Conservation (phyloP, 2,329 filamentous ascomycete genomes). For the Alternaria consortialis region DNA sequence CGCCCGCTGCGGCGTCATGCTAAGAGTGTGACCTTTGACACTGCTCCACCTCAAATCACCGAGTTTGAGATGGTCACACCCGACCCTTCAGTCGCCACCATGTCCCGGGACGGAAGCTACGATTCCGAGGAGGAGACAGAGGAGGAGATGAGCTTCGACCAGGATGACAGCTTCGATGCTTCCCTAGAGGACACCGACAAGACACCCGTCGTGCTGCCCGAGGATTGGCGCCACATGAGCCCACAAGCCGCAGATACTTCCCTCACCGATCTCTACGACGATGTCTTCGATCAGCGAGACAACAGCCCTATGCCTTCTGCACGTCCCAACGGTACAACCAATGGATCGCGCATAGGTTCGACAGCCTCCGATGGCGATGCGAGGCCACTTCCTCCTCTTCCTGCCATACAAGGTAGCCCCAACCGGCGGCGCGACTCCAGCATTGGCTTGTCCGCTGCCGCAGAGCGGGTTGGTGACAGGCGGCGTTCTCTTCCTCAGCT, state of each 20-base stretch:
- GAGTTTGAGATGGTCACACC: conserved; percentile 99
- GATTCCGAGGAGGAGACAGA: conserved; percentile 79
- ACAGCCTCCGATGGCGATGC: conserved; percentile 80
- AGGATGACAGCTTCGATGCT: conserved; percentile 93
- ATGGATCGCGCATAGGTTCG: conserved; percentile 70
- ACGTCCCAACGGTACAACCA: conserved; percentile 54
- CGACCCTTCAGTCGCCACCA: conserved; percentile 88
- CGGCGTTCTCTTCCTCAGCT: conserved; percentile 77
- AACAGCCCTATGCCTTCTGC: conserved; percentile 72
- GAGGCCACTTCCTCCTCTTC: conserved; percentile 86
- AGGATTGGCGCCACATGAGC: conserved; percentile 89
- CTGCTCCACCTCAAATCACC: conserved; percentile 90
- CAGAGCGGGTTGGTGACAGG: conserved; percentile 73
- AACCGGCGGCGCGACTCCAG: conserved; percentile 65
- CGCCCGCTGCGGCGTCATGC: conserved; percentile 80
- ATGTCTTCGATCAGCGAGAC: conserved; percentile 71
- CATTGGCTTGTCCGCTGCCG: conserved; percentile 71
- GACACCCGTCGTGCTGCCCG: conserved; percentile 95
- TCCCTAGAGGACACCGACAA: conserved; percentile 96
- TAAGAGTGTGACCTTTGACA: conserved; percentile 97
- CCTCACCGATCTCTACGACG: conserved; percentile 65
- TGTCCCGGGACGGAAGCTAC: conserved; percentile 91
- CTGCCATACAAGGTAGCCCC: conserved; percentile 69
- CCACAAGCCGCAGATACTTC: conserved; percentile 68
- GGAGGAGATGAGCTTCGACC: conserved; percentile 71